Evolutionary conservation across 2,329 filamentous ascomycete genomes (phyloP).

Genomic region (Phyllosticta citribraziliensis): DNA sequence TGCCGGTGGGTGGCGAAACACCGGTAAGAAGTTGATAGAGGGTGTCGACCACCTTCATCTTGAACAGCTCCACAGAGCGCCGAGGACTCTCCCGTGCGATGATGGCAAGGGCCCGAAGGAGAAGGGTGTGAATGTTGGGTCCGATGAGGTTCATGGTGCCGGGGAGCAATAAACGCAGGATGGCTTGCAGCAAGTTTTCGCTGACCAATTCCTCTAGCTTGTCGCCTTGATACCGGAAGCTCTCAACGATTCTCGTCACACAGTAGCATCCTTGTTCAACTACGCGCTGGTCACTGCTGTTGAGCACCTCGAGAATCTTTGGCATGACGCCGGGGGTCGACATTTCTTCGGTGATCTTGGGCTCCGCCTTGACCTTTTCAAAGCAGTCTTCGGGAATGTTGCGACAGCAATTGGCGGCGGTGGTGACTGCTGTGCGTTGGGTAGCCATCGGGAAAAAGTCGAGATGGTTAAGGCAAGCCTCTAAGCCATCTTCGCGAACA

Average conservation of each 20-base stretch:
- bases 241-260: constrained; percentile 91
- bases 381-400: constrained; percentile 95
- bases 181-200: constrained; percentile 71
- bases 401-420: constrained; percentile 94
- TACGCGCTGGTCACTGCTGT: constrained; percentile 89
- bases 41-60: constrained; percentile 94
- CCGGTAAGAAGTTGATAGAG: constrained; percentile 95
- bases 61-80: constrained; percentile 81
- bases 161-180: constrained; percentile 78
- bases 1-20: constrained; percentile 76
- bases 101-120: constrained; percentile 82
- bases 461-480: constrained; percentile 88
- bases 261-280: constrained; percentile 95
- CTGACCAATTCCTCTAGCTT: constrained; percentile 91
- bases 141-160: constrained; percentile 94
- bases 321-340: constrained; percentile 71
- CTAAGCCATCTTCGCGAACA: constrained; percentile 88
- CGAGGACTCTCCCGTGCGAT: constrained; percentile 80
- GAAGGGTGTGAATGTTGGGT: constrained; percentile 90
- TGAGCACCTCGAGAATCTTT: constrained; percentile 78
- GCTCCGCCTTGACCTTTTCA: constrained; percentile 57
- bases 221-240: constrained; percentile 78
- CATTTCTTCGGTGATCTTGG: neutral
- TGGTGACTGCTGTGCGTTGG: constrained; percentile 91
- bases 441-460: constrained; percentile 98